phyloP scores from a whole-genome alignment of 2,329 filamentous ascomycete species.

The Stachybotrys chlorohalonatus region DNA sequence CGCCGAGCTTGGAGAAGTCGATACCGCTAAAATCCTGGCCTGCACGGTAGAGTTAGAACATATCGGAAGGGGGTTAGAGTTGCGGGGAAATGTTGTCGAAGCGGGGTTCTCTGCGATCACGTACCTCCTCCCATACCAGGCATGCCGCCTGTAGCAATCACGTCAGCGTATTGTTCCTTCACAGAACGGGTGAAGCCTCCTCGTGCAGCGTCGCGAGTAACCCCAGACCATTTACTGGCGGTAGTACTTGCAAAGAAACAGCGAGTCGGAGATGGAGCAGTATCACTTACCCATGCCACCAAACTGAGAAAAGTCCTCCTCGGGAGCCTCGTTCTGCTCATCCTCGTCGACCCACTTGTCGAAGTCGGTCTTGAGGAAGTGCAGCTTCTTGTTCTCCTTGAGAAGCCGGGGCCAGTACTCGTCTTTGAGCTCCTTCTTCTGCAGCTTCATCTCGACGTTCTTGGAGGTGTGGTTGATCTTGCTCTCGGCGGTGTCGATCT shows the following conservation, averaged over 20 bases:
- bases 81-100: neutral
- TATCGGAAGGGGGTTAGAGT: neutral
- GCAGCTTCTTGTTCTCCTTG: conserved; percentile 81
- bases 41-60: conserved; percentile 2
- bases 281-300: conserved; percentile 52
- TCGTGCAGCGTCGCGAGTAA: too few species aligned
- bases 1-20: conserved; percentile 87
- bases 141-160: conserved; percentile 35
- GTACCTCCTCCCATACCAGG: conserved; percentile 37
- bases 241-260: too few species aligned
- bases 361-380: conserved; percentile 98
- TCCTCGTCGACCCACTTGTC: conserved; percentile 99
- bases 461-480: conserved; percentile 84
- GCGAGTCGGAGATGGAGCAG: too few species aligned
- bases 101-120: neutral
- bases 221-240: too few species aligned
- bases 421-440: conserved; percentile 93
- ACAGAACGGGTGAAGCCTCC: neutral
- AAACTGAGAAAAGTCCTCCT: conserved; percentile 68
- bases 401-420: conserved; percentile 94
- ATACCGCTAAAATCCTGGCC: conserved; percentile 72
- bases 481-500: conserved; percentile 79
- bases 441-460: conserved; percentile 81
- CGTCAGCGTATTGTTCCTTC: neutral
- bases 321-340: conserved; percentile 84